Evolutionary conservation across 2,329 filamentous ascomycete genomes (phyloP), one percentile per base, ranked within the genome.

Genomic region (Triangularia verruculosa): DNA sequence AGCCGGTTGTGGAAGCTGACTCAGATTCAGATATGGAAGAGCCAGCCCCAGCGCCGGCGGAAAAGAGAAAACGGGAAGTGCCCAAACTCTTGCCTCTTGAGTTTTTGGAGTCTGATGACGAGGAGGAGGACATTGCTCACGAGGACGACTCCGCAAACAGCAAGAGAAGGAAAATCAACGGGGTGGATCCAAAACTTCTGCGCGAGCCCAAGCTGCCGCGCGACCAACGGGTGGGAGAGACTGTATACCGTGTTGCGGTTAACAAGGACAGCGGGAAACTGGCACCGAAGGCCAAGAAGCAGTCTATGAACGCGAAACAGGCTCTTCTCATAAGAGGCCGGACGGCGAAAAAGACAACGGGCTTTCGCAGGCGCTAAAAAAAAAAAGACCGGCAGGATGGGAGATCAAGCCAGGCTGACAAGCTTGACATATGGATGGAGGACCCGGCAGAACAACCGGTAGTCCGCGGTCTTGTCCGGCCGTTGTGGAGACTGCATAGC

Each of bases 61-160:
- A 69, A 64, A 71, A 70, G 67, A 67, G 75, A 52, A 79, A 75
- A 67, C 65, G 70, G 59, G 67, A 72, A 5, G 70, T 82, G 2
- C 81, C 83, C 1, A 74, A 78, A 43, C 72, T 82, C 11, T 78
- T 87, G 1, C 84, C 85, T 0, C 79, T 77, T 30, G 83, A 85
- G 67, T 79, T 85, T 64, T 77, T 87, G 28, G 82, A 85, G 66
- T 84, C 83, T 1, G 80, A 82, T 53, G 77, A 77, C 52, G 80
- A 83, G 57, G 77, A 83, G 57, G 77, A 73, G 25, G 69, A 70
- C 5, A 70, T 69, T 3, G 68, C 67, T 28, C 67, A 68, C n/a
- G 68, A 66, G 20, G 64, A 66, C 15, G 24, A n/a, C 30, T 69
- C 67, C 25, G 62, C 57, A 43, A 66, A 67, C 25, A 69, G 76